These are phyloP conservation scores for Guyanaporus albipodus DNA, from an alignment of 768 basidiomycete genomes.

Conservation along the genomic window DNA sequence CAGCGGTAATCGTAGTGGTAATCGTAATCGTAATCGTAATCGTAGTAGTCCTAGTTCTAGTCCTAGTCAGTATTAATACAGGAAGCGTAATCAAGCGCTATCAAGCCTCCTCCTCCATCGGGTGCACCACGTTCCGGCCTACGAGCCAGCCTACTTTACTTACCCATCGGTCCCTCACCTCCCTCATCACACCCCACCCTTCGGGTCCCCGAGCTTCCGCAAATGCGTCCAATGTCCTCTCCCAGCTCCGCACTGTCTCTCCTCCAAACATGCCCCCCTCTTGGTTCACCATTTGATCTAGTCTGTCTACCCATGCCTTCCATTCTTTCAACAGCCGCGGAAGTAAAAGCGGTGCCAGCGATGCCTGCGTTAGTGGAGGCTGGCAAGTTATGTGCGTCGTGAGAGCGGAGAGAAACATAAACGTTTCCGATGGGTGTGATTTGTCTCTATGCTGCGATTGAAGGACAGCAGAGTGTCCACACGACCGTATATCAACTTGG, in stretches of 20 bases:
- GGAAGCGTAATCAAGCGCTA: slow-evolving; percentile 1
- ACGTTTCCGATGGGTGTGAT: slow-evolving; percentile 71
- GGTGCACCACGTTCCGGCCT: slow-evolving; percentile 36
- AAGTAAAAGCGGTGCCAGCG: slow-evolving; percentile 53
- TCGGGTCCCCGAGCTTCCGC: slow-evolving; percentile 47
- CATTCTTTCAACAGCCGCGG: slow-evolving; percentile 71
- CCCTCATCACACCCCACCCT: slow-evolving; percentile 40
- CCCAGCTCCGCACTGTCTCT: slow-evolving; percentile 68
- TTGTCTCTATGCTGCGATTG: slow-evolving; percentile 59
- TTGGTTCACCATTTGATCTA: slow-evolving; percentile 67
- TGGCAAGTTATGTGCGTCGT: slow-evolving; percentile 66
- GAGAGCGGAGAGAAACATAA: slow-evolving; percentile 62
- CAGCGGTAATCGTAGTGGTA: no score
- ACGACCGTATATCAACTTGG: slow-evolving; percentile 27
- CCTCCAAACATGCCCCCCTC: slow-evolving; percentile 77
- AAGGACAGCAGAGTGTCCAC: slow-evolving; percentile 41
- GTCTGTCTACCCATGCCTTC: slow-evolving; percentile 68
- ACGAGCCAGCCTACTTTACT: slow-evolving; percentile 76
- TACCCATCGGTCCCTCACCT: slow-evolving; percentile 64
- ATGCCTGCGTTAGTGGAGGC: slow-evolving; percentile 59
- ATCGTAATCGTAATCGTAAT: no score
- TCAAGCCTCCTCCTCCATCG: slow-evolving; percentile 31
- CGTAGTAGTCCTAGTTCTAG: background rate
- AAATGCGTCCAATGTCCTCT: slow-evolving; percentile 62
- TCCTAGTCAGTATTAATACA: background rate